phyloP scores from a whole-genome alignment of 805 yeast genomes.

The Saturnispora galanensis region DNA sequence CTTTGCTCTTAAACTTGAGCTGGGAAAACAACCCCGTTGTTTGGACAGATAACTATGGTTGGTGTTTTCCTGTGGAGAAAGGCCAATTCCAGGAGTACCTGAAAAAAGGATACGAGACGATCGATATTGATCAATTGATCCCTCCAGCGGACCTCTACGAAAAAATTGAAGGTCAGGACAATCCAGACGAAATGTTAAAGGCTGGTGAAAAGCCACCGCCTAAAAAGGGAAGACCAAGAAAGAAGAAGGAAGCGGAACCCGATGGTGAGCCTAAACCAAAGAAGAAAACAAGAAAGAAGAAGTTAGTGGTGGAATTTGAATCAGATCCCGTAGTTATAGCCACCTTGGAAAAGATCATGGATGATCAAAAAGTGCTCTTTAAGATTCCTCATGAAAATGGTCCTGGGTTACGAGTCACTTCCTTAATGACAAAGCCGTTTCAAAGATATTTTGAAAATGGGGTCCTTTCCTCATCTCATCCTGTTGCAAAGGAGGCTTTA shows the following conservation, averaged over 20 bases:
- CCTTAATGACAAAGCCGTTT: slow-evolving; percentile 69
- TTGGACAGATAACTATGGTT: slow-evolving; percentile 75
- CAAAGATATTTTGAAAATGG: slow-evolving; percentile 65
- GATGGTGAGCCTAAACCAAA: neutral
- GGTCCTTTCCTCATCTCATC: slow-evolving; percentile 56
- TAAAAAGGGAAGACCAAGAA: neutral
- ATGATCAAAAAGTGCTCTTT: slow-evolving; percentile 29
- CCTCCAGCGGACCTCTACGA: slow-evolving; percentile 13
- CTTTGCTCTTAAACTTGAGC: slow-evolving; percentile 61
- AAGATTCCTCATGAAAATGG: slow-evolving; percentile 89
- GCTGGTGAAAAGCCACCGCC: neutral
- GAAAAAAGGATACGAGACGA: slow-evolving; percentile 16
- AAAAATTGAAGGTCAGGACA: slow-evolving; percentile 8
- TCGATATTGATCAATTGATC: slow-evolving; percentile 27
- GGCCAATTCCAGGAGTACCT: slow-evolving; percentile 28
- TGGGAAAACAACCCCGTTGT: slow-evolving; percentile 82
- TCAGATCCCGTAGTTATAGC: slow-evolving; percentile 13
- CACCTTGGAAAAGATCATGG: slow-evolving; percentile 6
- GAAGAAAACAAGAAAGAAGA: neutral
- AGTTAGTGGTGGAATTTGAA: slow-evolving; percentile 7
- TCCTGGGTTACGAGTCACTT: slow-evolving; percentile 58
- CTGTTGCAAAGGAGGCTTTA: slow-evolving; percentile 68
- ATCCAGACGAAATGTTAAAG: neutral
- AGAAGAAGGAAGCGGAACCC: neutral
- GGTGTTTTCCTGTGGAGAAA: slow-evolving; percentile 70